phyloP scores from a whole-genome alignment of 768 basidiomycete genomes.

The Rhizopogon roseolus region DNA sequence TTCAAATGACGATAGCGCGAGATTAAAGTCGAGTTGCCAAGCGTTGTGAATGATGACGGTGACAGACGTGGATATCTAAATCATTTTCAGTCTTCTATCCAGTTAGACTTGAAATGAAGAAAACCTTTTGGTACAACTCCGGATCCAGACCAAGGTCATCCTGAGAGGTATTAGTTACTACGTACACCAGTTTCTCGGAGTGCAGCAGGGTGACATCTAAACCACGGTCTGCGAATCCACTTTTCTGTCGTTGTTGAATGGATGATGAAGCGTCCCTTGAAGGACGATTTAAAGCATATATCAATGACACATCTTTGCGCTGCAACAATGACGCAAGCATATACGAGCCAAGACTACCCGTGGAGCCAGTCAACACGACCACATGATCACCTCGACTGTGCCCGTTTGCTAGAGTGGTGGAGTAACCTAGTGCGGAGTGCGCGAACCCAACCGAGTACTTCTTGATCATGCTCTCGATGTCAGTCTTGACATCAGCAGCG shows the following conservation, averaged over 20 bases:
- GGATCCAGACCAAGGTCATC: too few species aligned
- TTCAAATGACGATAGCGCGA: too few species aligned
- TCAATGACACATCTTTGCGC: constrained; percentile 20
- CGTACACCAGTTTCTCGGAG: too few species aligned
- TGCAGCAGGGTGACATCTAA: too few species aligned
- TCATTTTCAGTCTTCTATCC: too few species aligned
- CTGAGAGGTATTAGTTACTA: too few species aligned
- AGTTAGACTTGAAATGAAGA: too few species aligned
- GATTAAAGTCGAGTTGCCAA: constrained; percentile 39
- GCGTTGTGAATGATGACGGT: constrained; percentile 31
- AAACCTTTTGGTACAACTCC: too few species aligned
- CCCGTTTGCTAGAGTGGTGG: constrained; percentile 5
- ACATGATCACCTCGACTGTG: constrained; percentile 1
- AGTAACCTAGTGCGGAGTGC: neutral
- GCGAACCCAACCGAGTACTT: constrained; percentile 27
- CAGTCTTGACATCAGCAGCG: neutral
- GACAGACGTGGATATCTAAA: too few species aligned
- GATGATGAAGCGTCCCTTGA: neutral
- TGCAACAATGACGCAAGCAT: constrained; percentile 33
- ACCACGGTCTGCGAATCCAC: too few species aligned
- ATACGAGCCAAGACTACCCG: constrained; percentile 31
- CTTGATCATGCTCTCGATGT: constrained; percentile 21
- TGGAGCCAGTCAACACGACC: constrained; percentile 28
- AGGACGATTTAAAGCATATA: constrained; percentile 26
- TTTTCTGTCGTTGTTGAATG: too few species aligned